A percentile compares a stretch with the other conserved stretches of the same genome.
These are phyloP conservation scores for Senna siamea DNA, from an alignment of 306 rosid genomes.

Conservation along the genomic window DNA sequence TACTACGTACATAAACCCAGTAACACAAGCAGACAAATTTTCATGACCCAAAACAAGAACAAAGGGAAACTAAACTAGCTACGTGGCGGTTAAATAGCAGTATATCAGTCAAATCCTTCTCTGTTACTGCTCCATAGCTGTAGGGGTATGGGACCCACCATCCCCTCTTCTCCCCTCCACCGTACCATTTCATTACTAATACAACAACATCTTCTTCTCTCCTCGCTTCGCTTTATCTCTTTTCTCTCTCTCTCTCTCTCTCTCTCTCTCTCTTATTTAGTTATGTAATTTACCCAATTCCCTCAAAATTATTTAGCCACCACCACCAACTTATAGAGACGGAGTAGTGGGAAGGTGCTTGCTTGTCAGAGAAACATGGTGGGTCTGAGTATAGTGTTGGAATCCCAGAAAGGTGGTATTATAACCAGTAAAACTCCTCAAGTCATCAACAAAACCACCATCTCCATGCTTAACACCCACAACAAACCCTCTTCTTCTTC, in stretches of 20 bases:
- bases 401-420: constrained; percentile 49
- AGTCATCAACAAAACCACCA: constrained; percentile 68
- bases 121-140: constrained; percentile 66
- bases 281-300: too few relatives aligned
- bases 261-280: too few relatives aligned
- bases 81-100: constrained; percentile 67
- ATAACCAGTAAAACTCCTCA: constrained; percentile 41
- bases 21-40: constrained; percentile 46
- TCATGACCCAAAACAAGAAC: neutral
- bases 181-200: constrained; percentile 2
- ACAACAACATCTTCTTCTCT: too few relatives aligned
- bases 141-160: constrained; percentile 56
- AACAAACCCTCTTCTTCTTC: constrained; percentile 26
- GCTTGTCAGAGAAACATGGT: too few relatives aligned
- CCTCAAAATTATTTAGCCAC: too few relatives aligned
- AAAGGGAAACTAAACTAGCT: constrained; percentile 9
- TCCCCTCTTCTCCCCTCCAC: neutral
- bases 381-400: constrained; percentile 80
- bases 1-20: neutral
- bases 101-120: constrained; percentile 72
- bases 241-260: too few relatives aligned
- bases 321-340: too few relatives aligned
- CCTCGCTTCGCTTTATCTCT: too few relatives aligned
- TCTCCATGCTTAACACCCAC: too few relatives aligned
- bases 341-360: constrained; percentile 23